A percentile compares a stretch with the other conserved stretches of the same genome.
Conservation (phyloP, 2,329 filamentous ascomycete species). For the Gaeumannomyces sp. region DNA sequence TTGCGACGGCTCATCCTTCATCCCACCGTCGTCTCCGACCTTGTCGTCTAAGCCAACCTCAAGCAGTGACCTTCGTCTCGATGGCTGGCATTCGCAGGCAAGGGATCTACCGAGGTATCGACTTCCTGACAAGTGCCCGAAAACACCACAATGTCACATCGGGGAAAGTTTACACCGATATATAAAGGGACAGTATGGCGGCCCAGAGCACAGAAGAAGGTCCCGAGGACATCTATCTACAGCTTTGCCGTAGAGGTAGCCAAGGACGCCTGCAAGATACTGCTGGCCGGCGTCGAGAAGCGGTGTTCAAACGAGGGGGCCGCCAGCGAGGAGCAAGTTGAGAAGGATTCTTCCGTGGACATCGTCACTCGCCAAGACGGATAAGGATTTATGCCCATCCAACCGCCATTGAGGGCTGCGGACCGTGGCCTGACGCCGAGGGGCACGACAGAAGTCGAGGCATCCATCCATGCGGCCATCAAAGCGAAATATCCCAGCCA, state of each 20-base stretch:
- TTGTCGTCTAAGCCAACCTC: too few relatives aligned
- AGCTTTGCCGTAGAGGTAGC: conserved; percentile 64
- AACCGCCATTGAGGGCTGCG: conserved; percentile 3
- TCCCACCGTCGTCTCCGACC: too few relatives aligned
- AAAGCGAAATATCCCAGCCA: conserved; percentile 56
- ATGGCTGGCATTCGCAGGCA: too few relatives aligned
- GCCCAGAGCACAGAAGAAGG: conserved; percentile 34
- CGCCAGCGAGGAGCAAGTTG: conserved; percentile 36
- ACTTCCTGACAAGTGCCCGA: too few relatives aligned
- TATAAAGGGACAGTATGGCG: background rate
- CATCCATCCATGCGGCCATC: conserved; percentile 59
- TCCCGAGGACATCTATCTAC: conserved; percentile 63
- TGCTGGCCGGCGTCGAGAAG: conserved; percentile 57
- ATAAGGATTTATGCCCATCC: conserved; percentile 49
- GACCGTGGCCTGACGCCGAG: background rate
- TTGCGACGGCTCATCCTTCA: too few relatives aligned
- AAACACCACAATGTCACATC: too few relatives aligned
- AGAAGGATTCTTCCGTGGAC: conserved; percentile 73
- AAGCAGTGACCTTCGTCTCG: too few relatives aligned
- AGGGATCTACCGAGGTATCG: too few relatives aligned
- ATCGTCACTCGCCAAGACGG: conserved; percentile 75
- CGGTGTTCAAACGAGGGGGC: conserved; percentile 35
- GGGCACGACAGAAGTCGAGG: conserved; percentile 55
- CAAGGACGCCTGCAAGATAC: conserved; percentile 61
- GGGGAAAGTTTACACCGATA: background rate